Evolutionary conservation across 768 basidiomycete species (phyloP), one percentile per base, ranked within the genome.

Genomic region (Russula vinacea): DNA sequence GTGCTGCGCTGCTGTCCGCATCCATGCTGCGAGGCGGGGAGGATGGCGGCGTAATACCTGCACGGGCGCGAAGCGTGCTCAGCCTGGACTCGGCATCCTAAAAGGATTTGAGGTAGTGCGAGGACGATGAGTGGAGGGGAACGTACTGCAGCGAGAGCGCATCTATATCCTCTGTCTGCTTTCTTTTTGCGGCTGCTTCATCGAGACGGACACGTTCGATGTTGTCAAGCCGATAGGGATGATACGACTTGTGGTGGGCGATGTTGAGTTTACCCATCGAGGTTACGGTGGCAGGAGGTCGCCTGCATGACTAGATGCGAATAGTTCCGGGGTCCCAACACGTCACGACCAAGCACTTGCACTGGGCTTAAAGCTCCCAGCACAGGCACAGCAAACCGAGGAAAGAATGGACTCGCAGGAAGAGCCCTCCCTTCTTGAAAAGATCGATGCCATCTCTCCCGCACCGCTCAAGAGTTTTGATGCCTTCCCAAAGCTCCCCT

Each of bases 171-270:
- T 83, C 80, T 19, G 81, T 83, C 67, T 90, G 87, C 66, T 88
- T 80, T 44, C 74, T 75, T 2, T 79, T 76, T 16, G 89, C 92
- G 72, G 87, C 89, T 70, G 89, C 92, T 76, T 94, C 91, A 81
- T 94, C 91, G 62, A 72, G 76, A n/a, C 85, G 78, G 1, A 94
- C 90, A 22, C 82, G 83, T 63, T 91, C 90, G 64, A 93, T 90
- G 70, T 94, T 94, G 73, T 94, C 92, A 49, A 86, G 75, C 44
- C 91, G 77, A 71, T 93, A 93, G 0, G 91, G 91, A 68, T 94
- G 91, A 73, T 93, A 93, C 1, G 90, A 92, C 72, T 94, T 94
- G 79, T 92, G 91, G 73, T 93, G 91, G 14, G 91, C 91, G 73
- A 93, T 92, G 72, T 92, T 92, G 26, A 93, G 81, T 71, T 90